Base-by-base conservation (phyloP, 179 eudicot genomes). In the Beta macrorhiza region DNA sequence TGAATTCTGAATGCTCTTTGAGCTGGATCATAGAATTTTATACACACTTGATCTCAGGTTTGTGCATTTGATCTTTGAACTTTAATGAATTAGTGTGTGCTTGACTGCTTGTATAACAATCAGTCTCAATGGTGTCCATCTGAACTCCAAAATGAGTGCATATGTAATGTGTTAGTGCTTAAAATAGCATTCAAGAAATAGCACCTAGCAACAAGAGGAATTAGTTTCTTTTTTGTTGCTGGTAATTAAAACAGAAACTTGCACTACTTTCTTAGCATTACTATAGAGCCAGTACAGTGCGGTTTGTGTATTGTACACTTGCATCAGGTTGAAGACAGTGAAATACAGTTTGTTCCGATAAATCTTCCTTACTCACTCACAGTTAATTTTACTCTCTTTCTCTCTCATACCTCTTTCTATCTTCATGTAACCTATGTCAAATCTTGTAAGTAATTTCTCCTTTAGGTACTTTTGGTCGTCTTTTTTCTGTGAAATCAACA, bases 361-460 rank as follows among this genome's bases (percentile, higher is more conserved):
- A 29, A 29, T 1, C 1, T 29, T 29, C 32, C 32, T 29, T 29
- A 29, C 32, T 29, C 32, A 1, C 32, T 29, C 32, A 29, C 32
- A 29, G 32, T 29, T 29, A 29, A 29, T 29, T 29, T 29, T 29
- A 29, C 32, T 29, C 32, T 29, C 32, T 29, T 29, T 29, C 32
- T 29, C 32, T 29, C 32, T 29, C 1, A 29, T 29, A 29, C 32
- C 32, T 76, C 84, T 81, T 20, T 86, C 91, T 69, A 22, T 78
- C 79, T 88, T 91, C 87, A 76, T 51, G 82, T 89, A 79, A 81
- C 67, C 78, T 20, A 8, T 65, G 70, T 25, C 20, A 56, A 72
- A 47, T 45, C 69, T 77, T 83, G 88, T 86, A 76, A 85, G 81
- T 83, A 58, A 19, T 74, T 78, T 32, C 9, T 55, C 8, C 76